Base-by-base conservation (phyloP, 768 basidiomycete species). In the Trametopsis cervina region DNA sequence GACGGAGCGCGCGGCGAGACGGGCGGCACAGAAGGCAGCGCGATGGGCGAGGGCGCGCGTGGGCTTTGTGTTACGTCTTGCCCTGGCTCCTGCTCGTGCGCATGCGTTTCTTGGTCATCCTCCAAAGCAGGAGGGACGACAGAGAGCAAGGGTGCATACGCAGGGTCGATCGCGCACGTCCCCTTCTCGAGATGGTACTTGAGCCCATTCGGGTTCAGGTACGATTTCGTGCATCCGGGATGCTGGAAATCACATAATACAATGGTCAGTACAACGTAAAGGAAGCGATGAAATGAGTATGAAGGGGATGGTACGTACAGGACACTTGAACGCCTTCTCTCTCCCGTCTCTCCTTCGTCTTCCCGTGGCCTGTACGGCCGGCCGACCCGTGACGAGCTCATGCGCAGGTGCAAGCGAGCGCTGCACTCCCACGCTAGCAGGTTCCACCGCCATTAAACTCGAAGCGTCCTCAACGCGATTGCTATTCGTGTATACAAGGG, bases 161-260 rank as follows among this genome's bases (percentile, higher is more conserved):
- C 55, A 47, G 21, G 42, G 51, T 38, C 45, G 49, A 13, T 56
- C 61, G 44, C 49, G 49, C 84, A 84, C 2, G 77, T 81, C 10
- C 82, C 82, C 57, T 80, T 83, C 55, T 80, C 77, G 43, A 80
- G 62, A 54, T 84, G 82, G 55, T 85, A 83, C 59, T 80, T 80
- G 40, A 83, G 66, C 9, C 83, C 82, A 53, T 82, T 83, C 6
- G 79, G 73, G 60, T 81, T 83, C 36, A 81, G 71, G 56, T 85
- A 85, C 23, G 71, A 74, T 68, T 80, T 83, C 18, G 73, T 72
- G 55, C 80, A 81, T 4, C 77, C 77, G 1, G 68, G 60, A 37
- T 57, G 57, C 67, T n/a, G n/a, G n/a, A 52, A 63, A 13, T 24
- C 15, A 38, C 17, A 44, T 27, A 33, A 22, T 47, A 23, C 41